Evolutionary conservation across 495 filamentous ascomycete species (phyloP).

Genomic region (Penicillium arizonense): DNA sequence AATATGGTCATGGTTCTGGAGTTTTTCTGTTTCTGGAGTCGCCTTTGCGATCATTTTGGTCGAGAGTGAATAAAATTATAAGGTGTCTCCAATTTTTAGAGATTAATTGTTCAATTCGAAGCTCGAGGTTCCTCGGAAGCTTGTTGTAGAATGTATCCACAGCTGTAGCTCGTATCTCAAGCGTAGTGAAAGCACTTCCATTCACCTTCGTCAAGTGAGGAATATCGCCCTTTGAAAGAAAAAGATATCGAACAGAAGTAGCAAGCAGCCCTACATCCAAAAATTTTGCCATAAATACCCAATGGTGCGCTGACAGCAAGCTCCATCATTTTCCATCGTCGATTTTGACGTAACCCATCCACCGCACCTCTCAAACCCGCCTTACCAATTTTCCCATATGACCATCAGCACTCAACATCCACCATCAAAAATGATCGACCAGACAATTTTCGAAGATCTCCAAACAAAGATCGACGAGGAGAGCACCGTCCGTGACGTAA

Average conservation of each 20-base stretch:
- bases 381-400: conserved; percentile 4
- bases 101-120: not conserved
- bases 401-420: not conserved
- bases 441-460: conserved; percentile 81
- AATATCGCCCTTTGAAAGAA: too few relatives aligned
- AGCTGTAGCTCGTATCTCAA: too few relatives aligned
- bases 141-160: too few relatives aligned
- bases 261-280: too few relatives aligned
- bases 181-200: too few relatives aligned
- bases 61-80: not conserved
- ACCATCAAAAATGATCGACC: conserved; percentile 59
- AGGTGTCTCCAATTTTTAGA: not conserved
- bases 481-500: conserved; percentile 69
- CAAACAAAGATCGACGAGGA: conserved; percentile 91
- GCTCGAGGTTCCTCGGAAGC: not conserved
- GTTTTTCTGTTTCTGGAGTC: conserved; percentile 8
- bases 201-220: too few relatives aligned
- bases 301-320: not conserved
- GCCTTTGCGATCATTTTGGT: not conserved
- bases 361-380: conserved; percentile 10
- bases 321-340: not conserved
- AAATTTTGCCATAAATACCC: not conserved
- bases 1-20: conserved; percentile 4
- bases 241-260: too few relatives aligned
- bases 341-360: conserved; percentile 24